Percentiles rank a stretch among this genome's conserved stretches.
These are phyloP conservation scores for Puccinia novopanici DNA, from an alignment of 1,284 basidiomycete species.

Conservation along the genomic window DNA sequence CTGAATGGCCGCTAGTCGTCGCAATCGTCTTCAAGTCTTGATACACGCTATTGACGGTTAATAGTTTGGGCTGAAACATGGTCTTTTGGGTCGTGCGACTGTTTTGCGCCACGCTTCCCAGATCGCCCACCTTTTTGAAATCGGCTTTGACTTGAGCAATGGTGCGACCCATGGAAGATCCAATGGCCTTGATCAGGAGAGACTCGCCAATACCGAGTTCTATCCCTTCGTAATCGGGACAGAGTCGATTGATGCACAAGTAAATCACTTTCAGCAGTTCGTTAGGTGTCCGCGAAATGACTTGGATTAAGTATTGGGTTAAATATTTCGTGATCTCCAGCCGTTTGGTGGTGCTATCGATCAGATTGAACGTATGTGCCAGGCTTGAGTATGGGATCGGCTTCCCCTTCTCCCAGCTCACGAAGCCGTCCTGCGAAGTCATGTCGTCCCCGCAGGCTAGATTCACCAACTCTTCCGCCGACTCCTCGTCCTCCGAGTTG, in stretches of 20 bases:
- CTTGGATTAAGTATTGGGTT: slow-evolving; percentile 82
- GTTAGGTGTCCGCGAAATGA: slow-evolving; percentile 77
- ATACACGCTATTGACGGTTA: slow-evolving; percentile 87
- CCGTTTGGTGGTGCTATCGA: slow-evolving; percentile 93
- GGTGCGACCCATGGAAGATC: slow-evolving; percentile 87
- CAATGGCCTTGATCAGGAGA: slow-evolving; percentile 90
- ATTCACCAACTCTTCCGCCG: background rate
- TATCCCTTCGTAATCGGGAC: slow-evolving; percentile 92
- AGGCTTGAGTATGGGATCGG: slow-evolving; percentile 86
- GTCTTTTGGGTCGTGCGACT: slow-evolving; percentile 93
- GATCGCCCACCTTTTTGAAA: slow-evolving; percentile 87
- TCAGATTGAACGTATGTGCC: slow-evolving; percentile 81
- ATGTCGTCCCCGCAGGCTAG: slow-evolving; percentile 10
- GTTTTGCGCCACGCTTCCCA: slow-evolving; percentile 90
- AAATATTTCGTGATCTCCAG: slow-evolving; percentile 87
- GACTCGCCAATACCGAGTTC: slow-evolving; percentile 97
- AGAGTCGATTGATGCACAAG: slow-evolving; percentile 91
- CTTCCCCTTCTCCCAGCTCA: slow-evolving; percentile 43
- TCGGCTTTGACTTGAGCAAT: slow-evolving; percentile 82
- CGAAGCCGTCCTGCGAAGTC: background rate
- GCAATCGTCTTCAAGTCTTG: slow-evolving; percentile 82
- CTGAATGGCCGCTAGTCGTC: slow-evolving; percentile 76
- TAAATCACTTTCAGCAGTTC: slow-evolving; percentile 86
- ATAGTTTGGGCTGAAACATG: slow-evolving; percentile 86
- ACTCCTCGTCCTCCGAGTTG: slow-evolving; percentile 19